Evolutionary conservation across 1,139 yeast genomes (phyloP).

Genomic region (Trichomonascaceae sp.): DNA sequence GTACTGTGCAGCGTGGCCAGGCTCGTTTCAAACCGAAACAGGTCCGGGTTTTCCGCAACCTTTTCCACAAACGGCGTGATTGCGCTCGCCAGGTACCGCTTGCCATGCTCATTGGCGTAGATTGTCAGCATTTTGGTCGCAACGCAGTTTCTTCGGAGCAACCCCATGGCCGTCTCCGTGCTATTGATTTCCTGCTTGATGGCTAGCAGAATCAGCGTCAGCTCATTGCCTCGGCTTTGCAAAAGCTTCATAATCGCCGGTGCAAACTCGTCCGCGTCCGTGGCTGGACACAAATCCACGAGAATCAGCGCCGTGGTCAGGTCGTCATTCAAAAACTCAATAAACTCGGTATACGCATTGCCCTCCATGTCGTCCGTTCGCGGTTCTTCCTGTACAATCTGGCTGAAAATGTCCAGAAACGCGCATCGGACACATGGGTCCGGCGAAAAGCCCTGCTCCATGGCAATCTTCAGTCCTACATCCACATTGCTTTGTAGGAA

Average conservation of each 20-base stretch:
- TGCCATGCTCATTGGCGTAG: conserved; percentile 56
- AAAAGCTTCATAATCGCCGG: conserved; percentile 53
- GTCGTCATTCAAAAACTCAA: conserved; percentile 14
- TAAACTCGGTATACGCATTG: conserved; percentile 20
- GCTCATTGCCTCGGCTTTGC: conserved; percentile 39
- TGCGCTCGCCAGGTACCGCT: conserved; percentile 39
- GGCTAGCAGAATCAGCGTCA: conserved; percentile 43
- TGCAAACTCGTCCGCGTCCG: conserved; percentile 64
- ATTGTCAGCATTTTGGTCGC: conserved; percentile 66
- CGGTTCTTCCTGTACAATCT: conserved; percentile 39
- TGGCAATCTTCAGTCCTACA: conserved; percentile 62
- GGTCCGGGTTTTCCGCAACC: conserved; percentile 36
- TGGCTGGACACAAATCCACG: conserved; percentile 40
- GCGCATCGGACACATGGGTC: conserved; percentile 54
- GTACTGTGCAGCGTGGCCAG: conserved; percentile 27
- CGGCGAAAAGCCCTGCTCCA: conserved; percentile 67
- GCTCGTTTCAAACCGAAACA: conserved; percentile 48
- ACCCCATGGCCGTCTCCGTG: conserved; percentile 53
- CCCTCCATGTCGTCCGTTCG: conserved; percentile 22
- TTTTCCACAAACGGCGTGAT: conserved; percentile 45
- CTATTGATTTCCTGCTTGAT: conserved; percentile 49
- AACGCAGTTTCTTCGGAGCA: conserved; percentile 69
- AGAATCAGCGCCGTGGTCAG: conserved; percentile 13
- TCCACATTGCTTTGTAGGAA: conserved; percentile 61
- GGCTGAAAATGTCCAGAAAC: conserved; percentile 64